These are phyloP conservation scores for Neurospora africana DNA, from an alignment of 495 filamentous ascomycete genomes.

Conservation along the genomic window DNA sequence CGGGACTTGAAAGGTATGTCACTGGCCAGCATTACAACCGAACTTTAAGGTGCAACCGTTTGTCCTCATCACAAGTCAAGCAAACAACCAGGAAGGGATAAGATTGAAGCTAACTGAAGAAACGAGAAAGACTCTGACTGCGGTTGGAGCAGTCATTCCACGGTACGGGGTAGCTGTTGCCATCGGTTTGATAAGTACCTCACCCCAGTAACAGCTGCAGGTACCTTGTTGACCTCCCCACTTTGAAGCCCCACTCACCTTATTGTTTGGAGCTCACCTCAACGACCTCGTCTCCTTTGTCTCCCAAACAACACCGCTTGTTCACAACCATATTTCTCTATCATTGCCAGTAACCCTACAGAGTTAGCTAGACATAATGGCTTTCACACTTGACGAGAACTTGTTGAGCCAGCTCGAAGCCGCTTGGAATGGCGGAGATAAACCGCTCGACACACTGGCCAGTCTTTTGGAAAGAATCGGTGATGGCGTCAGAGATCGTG, in stretches of 20 bases:
- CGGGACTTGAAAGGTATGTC: neutral
- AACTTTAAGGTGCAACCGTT: neutral
- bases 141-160: neutral
- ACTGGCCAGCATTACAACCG: neutral
- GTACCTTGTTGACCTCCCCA: neutral
- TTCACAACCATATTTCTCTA: neutral
- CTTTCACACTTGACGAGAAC: neutral
- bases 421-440: neutral
- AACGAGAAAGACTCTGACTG: neutral
- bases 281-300: neutral
- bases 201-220: neutral
- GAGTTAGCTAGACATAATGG: neutral
- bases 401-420: neutral
- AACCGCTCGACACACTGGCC: neutral
- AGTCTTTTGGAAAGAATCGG: slow-evolving; percentile 20
- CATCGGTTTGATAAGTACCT: neutral
- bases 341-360: neutral
- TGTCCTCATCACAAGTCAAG: neutral
- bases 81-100: neutral
- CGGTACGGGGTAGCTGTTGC: neutral
- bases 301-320: neutral
- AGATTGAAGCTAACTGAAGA: neutral
- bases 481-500: slow-evolving; percentile 58
- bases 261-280: neutral
- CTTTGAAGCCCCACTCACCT: neutral